Conservation (phyloP, 192 early-diverging fungal species). For the Backusella mclennaniae region DNA sequence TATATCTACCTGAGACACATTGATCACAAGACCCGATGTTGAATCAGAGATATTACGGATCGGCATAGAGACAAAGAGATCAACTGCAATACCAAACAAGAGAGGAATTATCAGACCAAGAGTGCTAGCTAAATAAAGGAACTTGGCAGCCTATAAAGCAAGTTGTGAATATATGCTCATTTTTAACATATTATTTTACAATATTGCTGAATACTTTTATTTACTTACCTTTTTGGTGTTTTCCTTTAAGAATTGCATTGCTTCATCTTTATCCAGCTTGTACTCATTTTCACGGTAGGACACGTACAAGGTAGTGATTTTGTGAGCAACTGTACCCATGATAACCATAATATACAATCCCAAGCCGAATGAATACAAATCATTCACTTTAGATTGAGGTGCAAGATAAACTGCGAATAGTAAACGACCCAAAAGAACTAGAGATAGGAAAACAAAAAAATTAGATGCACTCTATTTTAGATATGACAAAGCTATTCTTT, state of each 20-base stretch:
- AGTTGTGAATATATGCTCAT: neutral
- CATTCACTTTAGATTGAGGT: slow-evolving; percentile 62
- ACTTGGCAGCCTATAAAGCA: slow-evolving; percentile 32
- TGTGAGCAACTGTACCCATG: slow-evolving; percentile 33
- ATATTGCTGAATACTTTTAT: neutral
- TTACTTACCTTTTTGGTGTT: slow-evolving; percentile 20
- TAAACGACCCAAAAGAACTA: slow-evolving; percentile 60
- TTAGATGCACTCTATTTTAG: neutral
- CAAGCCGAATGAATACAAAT: slow-evolving; percentile 71
- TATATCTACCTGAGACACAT: slow-evolving; percentile 37
- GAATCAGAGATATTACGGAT: slow-evolving; percentile 37
- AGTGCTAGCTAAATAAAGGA: slow-evolving; percentile 46
- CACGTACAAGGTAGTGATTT: slow-evolving; percentile 15
- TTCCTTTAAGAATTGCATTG: slow-evolving; percentile 12
- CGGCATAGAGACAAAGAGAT: slow-evolving; percentile 72
- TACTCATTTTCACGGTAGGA: slow-evolving; percentile 12
- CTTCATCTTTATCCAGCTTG: slow-evolving; percentile 6
- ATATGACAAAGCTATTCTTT: neutral
- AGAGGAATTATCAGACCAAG: slow-evolving; percentile 72
- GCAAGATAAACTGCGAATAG: slow-evolving; percentile 46
- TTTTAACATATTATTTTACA: slow-evolving; percentile 1
- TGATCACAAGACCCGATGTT: slow-evolving; percentile 17
- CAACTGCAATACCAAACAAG: slow-evolving; percentile 64
- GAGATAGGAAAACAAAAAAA: slow-evolving; percentile 14
- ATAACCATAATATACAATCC: slow-evolving; percentile 60